Conservation (phyloP, 192 early-diverging fungal genomes). For the Geranomyces variabilis region DNA sequence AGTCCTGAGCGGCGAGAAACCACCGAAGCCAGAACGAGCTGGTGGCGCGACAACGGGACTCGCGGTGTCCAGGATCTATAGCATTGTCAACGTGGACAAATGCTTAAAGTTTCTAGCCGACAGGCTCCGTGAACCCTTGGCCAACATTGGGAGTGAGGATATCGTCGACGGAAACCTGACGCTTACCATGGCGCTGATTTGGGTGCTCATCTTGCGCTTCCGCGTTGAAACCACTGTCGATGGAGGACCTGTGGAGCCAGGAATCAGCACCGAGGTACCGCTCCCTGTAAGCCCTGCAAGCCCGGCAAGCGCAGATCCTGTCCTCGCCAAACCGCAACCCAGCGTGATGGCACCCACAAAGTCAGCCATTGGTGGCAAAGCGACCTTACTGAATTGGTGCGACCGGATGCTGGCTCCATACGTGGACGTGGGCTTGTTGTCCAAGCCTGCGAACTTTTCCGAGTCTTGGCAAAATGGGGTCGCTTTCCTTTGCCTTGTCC, state of each 20-base stretch:
- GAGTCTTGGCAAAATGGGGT: conserved; percentile 35
- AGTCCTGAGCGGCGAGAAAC: conserved; percentile 35
- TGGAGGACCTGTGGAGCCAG: too few species aligned
- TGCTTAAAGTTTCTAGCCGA: conserved; percentile 31
- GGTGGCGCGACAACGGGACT: not conserved
- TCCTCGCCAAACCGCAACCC: too few species aligned
- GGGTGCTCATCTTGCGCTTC: conserved; percentile 36
- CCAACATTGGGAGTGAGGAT: conserved; percentile 41
- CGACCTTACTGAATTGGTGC: conserved; percentile 36
- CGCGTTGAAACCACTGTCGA: not conserved
- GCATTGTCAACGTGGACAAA: conserved; percentile 41
- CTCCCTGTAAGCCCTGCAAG: too few species aligned
- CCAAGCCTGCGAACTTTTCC: conserved; percentile 29
- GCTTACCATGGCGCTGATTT: conserved; percentile 39
- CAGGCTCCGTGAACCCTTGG: conserved; percentile 23
- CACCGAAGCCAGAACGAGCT: conserved; percentile 25
- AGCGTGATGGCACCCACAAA: not conserved
- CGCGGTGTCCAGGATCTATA: conserved; percentile 36
- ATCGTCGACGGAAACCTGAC: conserved; percentile 44
- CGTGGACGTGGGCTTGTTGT: conserved; percentile 32
- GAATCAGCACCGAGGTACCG: too few species aligned
- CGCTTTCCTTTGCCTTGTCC: conserved; percentile 35
- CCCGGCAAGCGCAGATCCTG: too few species aligned
- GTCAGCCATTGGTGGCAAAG: conserved; percentile 10
- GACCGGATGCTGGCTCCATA: conserved; percentile 35